Conservation (phyloP, 192 early-diverging fungal genomes). For the Thoreauomyces humboldtii region DNA sequence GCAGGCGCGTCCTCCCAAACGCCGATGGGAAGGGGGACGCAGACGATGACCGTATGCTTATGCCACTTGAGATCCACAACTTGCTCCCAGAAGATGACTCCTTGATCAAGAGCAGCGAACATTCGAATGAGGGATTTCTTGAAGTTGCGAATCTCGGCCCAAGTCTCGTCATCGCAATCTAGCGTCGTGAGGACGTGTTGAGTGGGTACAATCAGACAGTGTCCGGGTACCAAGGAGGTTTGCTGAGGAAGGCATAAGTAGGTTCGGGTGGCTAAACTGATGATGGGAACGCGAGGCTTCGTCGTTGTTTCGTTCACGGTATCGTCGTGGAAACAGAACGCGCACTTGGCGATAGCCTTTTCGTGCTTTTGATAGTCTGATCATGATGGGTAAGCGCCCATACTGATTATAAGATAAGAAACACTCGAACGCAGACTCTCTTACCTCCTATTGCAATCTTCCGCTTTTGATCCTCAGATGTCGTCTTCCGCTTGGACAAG, state of each 20-base stretch:
- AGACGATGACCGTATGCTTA: constrained; percentile 86
- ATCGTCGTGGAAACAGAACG: constrained; percentile 73
- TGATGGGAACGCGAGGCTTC: constrained; percentile 67
- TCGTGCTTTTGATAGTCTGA: constrained; percentile 69
- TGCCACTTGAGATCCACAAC: constrained; percentile 74
- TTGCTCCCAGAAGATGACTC: constrained; percentile 87
- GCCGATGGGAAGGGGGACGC: constrained; percentile 83
- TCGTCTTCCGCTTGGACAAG: constrained; percentile 58
- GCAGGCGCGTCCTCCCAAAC: constrained; percentile 72
- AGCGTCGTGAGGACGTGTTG: constrained; percentile 80
- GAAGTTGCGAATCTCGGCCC: constrained; percentile 96
- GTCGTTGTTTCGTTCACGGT: too few relatives aligned
- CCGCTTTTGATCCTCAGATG: constrained; percentile 64
- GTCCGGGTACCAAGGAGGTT: constrained; percentile 75
- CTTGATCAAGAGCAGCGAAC: constrained; percentile 68
- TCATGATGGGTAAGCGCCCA: too few relatives aligned
- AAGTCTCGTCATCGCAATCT: constrained; percentile 85
- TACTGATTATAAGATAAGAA: not conserved
- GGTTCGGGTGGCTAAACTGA: constrained; percentile 71
- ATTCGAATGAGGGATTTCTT: constrained; percentile 91
- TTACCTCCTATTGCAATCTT: constrained; percentile 62
- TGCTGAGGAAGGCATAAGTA: constrained; percentile 78
- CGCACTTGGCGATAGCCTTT: constrained; percentile 67
- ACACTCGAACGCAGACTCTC: not conserved
- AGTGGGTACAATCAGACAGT: constrained; percentile 89